phyloP scores from a whole-genome alignment of 2,329 filamentous ascomycete species.

The Aspergillus clavatus region DNA sequence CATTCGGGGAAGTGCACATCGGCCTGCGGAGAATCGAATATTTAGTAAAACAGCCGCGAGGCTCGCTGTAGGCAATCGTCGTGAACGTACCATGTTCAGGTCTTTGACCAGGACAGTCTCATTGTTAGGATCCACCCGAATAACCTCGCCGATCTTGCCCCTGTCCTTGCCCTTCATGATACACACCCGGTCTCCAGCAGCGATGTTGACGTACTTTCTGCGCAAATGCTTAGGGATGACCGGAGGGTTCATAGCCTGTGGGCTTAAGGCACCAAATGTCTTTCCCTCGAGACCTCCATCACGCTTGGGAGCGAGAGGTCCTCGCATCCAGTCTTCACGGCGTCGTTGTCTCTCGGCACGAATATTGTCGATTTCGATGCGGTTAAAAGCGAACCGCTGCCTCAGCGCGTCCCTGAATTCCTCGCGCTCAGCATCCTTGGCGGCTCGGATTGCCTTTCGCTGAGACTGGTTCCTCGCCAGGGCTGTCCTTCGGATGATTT shows the following conservation, averaged over 20 bases:
- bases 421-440: constrained; percentile 38
- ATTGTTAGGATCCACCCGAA: constrained; percentile 49
- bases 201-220: constrained; percentile 56
- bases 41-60: constrained; percentile 1
- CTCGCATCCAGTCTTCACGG: constrained; percentile 72
- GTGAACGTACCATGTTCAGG: constrained; percentile 56
- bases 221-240: constrained; percentile 37
- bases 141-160: constrained; percentile 76
- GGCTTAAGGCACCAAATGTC: constrained; percentile 55
- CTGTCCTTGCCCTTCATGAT: constrained; percentile 71
- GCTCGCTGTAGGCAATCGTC: background rate
- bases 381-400: constrained; percentile 29
- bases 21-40: constrained; percentile 26
- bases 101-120: constrained; percentile 60
- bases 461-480: constrained; percentile 62
- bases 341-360: constrained; percentile 53
- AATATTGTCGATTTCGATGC: constrained; percentile 34
- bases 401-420: constrained; percentile 29
- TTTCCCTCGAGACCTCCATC: constrained; percentile 59
- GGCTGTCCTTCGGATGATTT: constrained; percentile 61
- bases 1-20: constrained; percentile 40
- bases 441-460: constrained; percentile 42
- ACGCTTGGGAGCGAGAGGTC: constrained; percentile 70
- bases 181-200: constrained; percentile 72
- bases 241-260: constrained; percentile 33